These are phyloP conservation scores for Wickerhamiella cacticola DNA, from an alignment of 805 yeast species.

Conservation along the genomic window DNA sequence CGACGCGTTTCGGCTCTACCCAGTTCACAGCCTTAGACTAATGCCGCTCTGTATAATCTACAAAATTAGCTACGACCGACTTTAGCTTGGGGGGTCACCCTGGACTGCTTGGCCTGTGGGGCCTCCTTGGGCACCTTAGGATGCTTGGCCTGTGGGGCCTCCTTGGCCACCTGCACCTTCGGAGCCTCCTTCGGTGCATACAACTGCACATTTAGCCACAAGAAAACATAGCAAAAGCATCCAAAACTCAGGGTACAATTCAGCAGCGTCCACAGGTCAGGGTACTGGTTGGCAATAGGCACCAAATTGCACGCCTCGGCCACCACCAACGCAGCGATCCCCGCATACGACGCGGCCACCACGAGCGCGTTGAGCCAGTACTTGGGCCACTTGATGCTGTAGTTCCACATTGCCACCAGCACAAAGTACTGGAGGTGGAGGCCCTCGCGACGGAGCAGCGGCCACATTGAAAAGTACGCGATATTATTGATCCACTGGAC, in stretches of 20 bases:
- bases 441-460: constrained; percentile 66
- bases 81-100: no score
- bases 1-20: no score
- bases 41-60: no score
- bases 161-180: no score
- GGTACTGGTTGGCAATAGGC: constrained; percentile 34
- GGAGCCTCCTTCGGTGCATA: no score
- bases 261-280: constrained; percentile 76
- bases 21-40: no score
- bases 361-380: constrained; percentile 39
- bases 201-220: constrained; percentile 45
- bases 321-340: constrained; percentile 40
- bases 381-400: constrained; percentile 40
- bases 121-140: no score
- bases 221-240: constrained; percentile 61
- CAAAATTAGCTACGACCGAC: no score
- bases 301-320: constrained; percentile 49
- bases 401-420: constrained; percentile 49
- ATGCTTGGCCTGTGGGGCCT: no score
- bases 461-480: constrained; percentile 78
- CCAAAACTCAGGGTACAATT: constrained; percentile 65
- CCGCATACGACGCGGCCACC: constrained; percentile 42
- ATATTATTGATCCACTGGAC: constrained; percentile 80
- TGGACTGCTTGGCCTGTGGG: no score
- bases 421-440: constrained; percentile 60